Evolutionary conservation across 768 basidiomycete species (phyloP).

Genomic region (Candolleomyces efflorescens): DNA sequence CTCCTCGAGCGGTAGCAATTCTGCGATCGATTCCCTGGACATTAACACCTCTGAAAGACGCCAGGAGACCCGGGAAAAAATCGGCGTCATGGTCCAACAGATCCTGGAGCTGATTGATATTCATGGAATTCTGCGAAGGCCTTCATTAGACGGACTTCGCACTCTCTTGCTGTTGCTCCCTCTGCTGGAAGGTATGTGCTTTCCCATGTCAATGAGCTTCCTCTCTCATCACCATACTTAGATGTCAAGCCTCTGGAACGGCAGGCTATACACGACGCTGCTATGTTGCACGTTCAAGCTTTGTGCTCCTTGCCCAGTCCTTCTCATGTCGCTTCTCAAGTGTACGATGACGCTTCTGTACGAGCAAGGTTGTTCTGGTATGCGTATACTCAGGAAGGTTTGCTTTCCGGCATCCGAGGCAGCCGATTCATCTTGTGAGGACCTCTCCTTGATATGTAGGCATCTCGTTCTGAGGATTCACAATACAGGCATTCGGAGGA

Average conservation of each 20-base stretch:
- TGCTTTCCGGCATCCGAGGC: constrained; percentile 79
- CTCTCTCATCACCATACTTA: constrained; percentile 15
- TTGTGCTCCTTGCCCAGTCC: constrained; percentile 53
- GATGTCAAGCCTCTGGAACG: constrained; percentile 45
- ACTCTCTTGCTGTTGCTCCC: constrained; percentile 76
- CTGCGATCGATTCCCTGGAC: constrained; percentile 7
- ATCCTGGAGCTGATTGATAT: constrained; percentile 78
- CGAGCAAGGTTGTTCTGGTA: constrained; percentile 89
- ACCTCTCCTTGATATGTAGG: background rate
- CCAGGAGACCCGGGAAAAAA: constrained; percentile 46
- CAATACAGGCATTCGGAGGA: constrained; percentile 66
- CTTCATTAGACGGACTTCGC: constrained; percentile 84
- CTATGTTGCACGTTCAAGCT: constrained; percentile 76
- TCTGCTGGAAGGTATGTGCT: constrained; percentile 69
- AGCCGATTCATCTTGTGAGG: constrained; percentile 77
- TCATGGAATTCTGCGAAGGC: constrained; percentile 72
- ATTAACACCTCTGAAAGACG: constrained; percentile 28
- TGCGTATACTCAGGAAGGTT: constrained; percentile 79
- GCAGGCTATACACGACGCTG: constrained; percentile 72
- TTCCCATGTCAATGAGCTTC: background rate
- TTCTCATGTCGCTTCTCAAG: constrained; percentile 22
- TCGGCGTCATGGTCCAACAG: constrained; percentile 70
- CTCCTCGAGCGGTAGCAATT: constrained; percentile 1
- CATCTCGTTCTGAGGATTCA: background rate
- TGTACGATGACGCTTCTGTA: constrained; percentile 55